phyloP scores from a whole-genome alignment of 176 grass and related monocot species.

The Puya raimondii region DNA sequence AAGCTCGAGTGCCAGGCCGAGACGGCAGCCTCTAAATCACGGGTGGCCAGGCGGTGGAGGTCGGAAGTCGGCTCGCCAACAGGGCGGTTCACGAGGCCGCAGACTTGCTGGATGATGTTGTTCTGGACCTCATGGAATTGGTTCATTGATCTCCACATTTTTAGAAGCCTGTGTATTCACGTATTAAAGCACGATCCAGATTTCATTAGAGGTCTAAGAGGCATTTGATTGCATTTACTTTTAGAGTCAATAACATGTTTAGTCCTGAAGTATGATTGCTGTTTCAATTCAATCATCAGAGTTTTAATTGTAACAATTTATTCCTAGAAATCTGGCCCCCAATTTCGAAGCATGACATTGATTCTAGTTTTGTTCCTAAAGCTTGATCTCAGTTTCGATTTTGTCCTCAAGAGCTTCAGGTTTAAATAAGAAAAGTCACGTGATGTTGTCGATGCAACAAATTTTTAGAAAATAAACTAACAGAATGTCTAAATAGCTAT shows the following conservation, averaged over 20 bases:
- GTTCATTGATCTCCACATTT: slow-evolving; percentile 96
- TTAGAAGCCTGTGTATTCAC: slow-evolving; percentile 48
- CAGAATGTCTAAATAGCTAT: too few relatives aligned
- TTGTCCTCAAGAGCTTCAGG: background rate
- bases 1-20: slow-evolving; percentile 88
- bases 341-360: too few relatives aligned
- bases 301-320: too few relatives aligned
- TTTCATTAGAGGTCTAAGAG: background rate
- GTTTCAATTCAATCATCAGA: too few relatives aligned
- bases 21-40: slow-evolving; percentile 82
- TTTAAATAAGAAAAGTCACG: background rate
- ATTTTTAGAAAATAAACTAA: too few relatives aligned
- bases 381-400: background rate
- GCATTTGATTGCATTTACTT: too few relatives aligned
- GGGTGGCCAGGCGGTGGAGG: slow-evolving; percentile 78
- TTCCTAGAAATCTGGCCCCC: too few relatives aligned
- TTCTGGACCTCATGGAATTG: slow-evolving; percentile 87
- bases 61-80: slow-evolving; percentile 77
- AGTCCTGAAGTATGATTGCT: too few relatives aligned
- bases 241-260: too few relatives aligned
- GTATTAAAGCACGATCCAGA: background rate
- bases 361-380: background rate
- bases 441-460: too few relatives aligned
- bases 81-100: slow-evolving; percentile 68
- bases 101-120: slow-evolving; percentile 89